These are phyloP conservation scores for Clavispora carvajalis DNA, from an alignment of 805 yeast genomes.

Conservation along the genomic window DNA sequence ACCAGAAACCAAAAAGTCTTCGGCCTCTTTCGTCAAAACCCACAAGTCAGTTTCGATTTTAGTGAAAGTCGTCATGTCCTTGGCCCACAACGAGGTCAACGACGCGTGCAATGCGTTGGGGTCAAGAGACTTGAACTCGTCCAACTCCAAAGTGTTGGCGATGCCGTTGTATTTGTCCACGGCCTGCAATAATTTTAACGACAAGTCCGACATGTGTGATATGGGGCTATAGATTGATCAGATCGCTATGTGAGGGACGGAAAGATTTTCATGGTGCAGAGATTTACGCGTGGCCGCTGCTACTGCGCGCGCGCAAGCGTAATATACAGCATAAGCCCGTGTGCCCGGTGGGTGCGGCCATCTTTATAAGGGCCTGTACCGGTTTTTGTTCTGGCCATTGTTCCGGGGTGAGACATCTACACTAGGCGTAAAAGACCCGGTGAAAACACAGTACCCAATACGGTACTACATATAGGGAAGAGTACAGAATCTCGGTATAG, in stretches of 20 bases:
- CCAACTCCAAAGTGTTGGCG: slow-evolving; percentile 56
- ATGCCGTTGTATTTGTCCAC: slow-evolving; percentile 57
- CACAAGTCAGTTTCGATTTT: slow-evolving; percentile 73
- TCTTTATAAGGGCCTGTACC: not conserved
- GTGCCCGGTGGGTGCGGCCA: not conserved
- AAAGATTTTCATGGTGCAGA: slow-evolving; percentile 12
- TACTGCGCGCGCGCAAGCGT: not conserved
- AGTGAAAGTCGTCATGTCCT: slow-evolving; percentile 69
- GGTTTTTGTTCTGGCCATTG: not conserved
- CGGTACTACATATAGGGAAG: no score
- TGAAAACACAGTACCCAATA: no score
- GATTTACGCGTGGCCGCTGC: slow-evolving; percentile 7
- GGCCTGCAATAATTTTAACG: slow-evolving; percentile 55
- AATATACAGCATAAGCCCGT: not conserved
- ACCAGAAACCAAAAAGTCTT: slow-evolving; percentile 71
- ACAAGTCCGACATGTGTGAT: slow-evolving; percentile 59
- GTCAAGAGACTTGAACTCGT: slow-evolving; percentile 56
- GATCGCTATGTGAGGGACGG: slow-evolving; percentile 2
- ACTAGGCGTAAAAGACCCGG: no score
- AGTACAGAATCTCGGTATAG: no score
- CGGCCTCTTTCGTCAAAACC: slow-evolving; percentile 75
- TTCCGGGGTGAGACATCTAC: no score
- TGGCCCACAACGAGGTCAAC: slow-evolving; percentile 78
- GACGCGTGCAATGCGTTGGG: slow-evolving; percentile 74
- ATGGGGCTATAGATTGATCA: not conserved